Evolutionary conservation across 208 protist genomes (phyloP).

Genomic region (Cochliopodium minus): DNA sequence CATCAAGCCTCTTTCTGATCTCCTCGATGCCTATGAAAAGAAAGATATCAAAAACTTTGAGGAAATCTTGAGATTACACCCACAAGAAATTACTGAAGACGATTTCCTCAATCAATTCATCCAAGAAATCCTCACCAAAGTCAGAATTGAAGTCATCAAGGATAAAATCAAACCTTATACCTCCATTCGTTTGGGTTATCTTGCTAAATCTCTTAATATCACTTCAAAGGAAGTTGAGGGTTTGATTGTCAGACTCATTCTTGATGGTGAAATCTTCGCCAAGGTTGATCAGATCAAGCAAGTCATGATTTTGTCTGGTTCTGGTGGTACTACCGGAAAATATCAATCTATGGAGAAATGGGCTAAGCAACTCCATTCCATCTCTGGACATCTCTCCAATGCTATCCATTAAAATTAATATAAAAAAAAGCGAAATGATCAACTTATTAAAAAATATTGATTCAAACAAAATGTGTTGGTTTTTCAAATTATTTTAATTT

Average conservation of each 20-base stretch:
- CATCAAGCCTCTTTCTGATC: slow-evolving; percentile 63
- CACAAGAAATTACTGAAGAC: slow-evolving; percentile 50
- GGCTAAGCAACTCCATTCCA: no score
- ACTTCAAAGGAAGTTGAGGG: slow-evolving; percentile 46
- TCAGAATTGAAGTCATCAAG: slow-evolving; percentile 66
- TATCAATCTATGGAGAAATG: no score
- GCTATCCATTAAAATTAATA: no score
- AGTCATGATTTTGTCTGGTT: slow-evolving; percentile 3
- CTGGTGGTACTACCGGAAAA: no score
- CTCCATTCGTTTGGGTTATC: slow-evolving; percentile 38
- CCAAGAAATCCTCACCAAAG: slow-evolving; percentile 57
- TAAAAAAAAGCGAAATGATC: no score
- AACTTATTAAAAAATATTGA: no score
- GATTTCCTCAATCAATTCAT: slow-evolving; percentile 64
- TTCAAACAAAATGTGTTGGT: no score
- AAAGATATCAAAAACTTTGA: slow-evolving; percentile 62
- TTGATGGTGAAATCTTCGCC: slow-evolving; percentile 56
- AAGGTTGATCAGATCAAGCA: slow-evolving; percentile 55
- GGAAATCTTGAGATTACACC: slow-evolving; percentile 42
- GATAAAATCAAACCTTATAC: slow-evolving; percentile 65
- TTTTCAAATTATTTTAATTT: no score
- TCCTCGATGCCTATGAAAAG: slow-evolving; percentile 46
- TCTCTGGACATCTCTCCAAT: no score
- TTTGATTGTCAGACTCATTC: slow-evolving; percentile 65
- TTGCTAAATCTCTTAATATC: slow-evolving; percentile 53